phyloP scores from a whole-genome alignment of 352 stramenopile species.

The Pythium utonaiense region DNA sequence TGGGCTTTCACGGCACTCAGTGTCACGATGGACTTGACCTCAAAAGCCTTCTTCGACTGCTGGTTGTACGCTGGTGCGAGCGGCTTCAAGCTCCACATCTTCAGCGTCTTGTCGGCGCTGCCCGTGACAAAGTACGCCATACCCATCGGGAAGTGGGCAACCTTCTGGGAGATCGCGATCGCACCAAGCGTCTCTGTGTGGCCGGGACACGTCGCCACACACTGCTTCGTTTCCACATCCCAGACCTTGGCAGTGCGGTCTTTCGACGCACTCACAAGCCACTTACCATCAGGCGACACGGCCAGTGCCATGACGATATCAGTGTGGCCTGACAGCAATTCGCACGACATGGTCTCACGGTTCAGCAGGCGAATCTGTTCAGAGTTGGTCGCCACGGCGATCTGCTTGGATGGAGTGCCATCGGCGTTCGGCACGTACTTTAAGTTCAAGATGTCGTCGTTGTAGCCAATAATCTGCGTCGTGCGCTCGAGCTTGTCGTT shows the following conservation, averaged over 20 bases:
- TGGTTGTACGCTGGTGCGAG: conserved; percentile 43
- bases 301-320: conserved; percentile 97
- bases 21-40: conserved; percentile 51
- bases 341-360: conserved; percentile 88
- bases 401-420: conserved; percentile 46
- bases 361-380: conserved; percentile 94
- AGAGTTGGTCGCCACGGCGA: conserved; percentile 97
- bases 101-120: conserved; percentile 96
- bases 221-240: conserved; percentile 73
- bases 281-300: conserved; percentile 83
- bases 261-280: conserved; percentile 93
- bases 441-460: conserved; percentile 98
- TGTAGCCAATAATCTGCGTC: conserved; percentile 90
- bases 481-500: conserved; percentile 61
- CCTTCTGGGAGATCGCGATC: conserved; percentile 90
- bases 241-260: conserved; percentile 93
- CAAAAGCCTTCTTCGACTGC: conserved; percentile 31
- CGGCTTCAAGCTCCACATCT: conserved; percentile 94
- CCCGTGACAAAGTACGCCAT: conserved; percentile 95
- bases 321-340: conserved; percentile 95
- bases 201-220: conserved; percentile 86
- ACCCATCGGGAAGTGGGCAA: conserved; percentile 61
- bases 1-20: conserved; percentile 82
- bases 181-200: conserved; percentile 95
- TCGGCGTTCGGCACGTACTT: conserved; percentile 89